Percentiles rank a stretch among this genome's conserved stretches.
phyloP scores from a whole-genome alignment of 2,329 filamentous ascomycete species.

The Cladophialophora immunda region DNA sequence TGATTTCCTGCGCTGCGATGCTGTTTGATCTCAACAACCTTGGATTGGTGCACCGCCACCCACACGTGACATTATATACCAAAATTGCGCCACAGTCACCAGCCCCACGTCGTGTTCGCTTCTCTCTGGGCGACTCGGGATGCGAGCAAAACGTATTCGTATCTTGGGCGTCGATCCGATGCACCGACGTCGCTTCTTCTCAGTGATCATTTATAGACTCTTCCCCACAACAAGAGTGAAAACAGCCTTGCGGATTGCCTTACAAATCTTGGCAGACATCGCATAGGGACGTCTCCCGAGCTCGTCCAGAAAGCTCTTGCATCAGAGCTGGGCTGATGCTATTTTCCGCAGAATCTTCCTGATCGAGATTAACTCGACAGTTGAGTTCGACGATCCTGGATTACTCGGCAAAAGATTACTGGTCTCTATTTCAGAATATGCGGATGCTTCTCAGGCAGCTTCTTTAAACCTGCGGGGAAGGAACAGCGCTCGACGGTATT shows the following conservation, averaged over 20 bases:
- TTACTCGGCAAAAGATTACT: neutral
- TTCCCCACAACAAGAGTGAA: constrained; percentile 1
- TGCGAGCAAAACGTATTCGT: constrained; percentile 8
- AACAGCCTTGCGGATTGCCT: constrained; percentile 21
- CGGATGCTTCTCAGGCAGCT: constrained; percentile 5
- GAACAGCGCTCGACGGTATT: neutral
- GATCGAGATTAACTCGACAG: constrained; percentile 2
- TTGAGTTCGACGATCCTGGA: neutral
- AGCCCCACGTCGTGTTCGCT: constrained; percentile 1
- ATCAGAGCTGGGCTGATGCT: neutral
- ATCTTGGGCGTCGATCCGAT: neutral
- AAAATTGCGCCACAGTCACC: neutral
- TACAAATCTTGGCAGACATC: neutral
- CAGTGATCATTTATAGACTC: neutral
- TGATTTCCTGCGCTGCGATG: neutral
- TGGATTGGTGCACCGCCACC: neutral
- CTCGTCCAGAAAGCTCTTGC: neutral
- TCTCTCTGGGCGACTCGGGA: neutral
- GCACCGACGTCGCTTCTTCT: neutral
- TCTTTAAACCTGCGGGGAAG: neutral
- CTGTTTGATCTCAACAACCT: neutral
- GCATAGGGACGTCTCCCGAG: neutral
- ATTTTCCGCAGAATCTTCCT: constrained; percentile 19
- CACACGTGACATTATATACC: neutral
- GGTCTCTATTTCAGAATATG: constrained; percentile 1